phyloP scores from a whole-genome alignment of 208 protist genomes.

The Naegleria fowleri region DNA sequence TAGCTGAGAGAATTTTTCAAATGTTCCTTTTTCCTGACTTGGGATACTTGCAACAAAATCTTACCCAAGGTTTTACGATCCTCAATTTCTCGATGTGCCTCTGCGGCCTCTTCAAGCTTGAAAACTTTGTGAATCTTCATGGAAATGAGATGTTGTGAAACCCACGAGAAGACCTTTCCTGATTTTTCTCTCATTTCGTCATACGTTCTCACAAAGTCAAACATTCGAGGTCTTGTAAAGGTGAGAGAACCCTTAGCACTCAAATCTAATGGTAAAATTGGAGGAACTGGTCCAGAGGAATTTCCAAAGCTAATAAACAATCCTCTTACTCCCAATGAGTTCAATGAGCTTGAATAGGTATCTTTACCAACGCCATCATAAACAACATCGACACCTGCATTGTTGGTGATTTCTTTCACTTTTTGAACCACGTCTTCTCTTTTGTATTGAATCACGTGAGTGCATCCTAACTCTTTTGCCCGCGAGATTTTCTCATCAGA shows the following conservation, averaged over 20 bases:
- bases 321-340: slow-evolving; percentile 61
- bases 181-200: slow-evolving; percentile 50
- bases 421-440: slow-evolving; percentile 21
- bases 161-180: slow-evolving; percentile 60
- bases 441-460: slow-evolving; percentile 67
- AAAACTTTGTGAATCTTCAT: slow-evolving; percentile 53
- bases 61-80: slow-evolving; percentile 36
- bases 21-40: no score
- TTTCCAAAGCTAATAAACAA: slow-evolving; percentile 79
- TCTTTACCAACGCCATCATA: slow-evolving; percentile 72
- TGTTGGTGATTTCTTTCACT: slow-evolving; percentile 54
- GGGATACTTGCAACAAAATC: slow-evolving; percentile 32
- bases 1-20: no score
- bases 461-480: slow-evolving; percentile 50
- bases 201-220: slow-evolving; percentile 52
- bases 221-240: slow-evolving; percentile 65
- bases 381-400: slow-evolving; percentile 64
- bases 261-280: slow-evolving; percentile 59
- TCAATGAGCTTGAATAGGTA: slow-evolving; percentile 64
- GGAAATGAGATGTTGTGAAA: slow-evolving; percentile 50
- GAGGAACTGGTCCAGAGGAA: slow-evolving; percentile 67
- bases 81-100: slow-evolving; percentile 55
- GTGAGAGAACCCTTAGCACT: slow-evolving; percentile 58
- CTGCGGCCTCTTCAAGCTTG: slow-evolving; percentile 46
- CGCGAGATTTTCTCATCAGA: slow-evolving; percentile 60